Conservation (phyloP, 345 rosid genomes). For the Triadica sebifera region DNA sequence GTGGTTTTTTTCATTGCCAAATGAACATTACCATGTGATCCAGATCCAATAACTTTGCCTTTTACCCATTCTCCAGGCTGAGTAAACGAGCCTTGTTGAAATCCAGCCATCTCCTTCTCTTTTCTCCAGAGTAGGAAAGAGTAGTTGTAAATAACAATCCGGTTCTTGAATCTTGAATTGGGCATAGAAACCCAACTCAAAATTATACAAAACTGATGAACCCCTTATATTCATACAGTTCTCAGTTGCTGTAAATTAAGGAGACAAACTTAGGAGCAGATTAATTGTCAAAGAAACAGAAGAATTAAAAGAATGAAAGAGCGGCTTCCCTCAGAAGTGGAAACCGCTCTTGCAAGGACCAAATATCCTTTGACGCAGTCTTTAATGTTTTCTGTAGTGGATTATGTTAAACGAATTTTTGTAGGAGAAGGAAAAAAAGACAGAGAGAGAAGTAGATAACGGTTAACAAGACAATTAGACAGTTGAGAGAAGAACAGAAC, state of each 20-base stretch:
- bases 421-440: background rate
- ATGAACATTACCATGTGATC: slow-evolving; percentile 37
- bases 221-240: slow-evolving; percentile 8
- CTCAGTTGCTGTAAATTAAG: background rate
- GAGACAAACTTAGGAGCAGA: background rate
- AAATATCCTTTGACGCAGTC: no score
- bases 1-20: slow-evolving; percentile 34
- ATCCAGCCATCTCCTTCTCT: slow-evolving; percentile 19
- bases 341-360: slow-evolving; percentile 34
- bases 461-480: background rate
- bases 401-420: background rate
- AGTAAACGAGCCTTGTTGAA: no score
- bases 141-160: background rate
- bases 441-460: background rate
- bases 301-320: slow-evolving; percentile 11
- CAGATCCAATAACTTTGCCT: slow-evolving; percentile 34
- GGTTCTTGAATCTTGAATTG: slow-evolving; percentile 11
- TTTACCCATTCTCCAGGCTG: slow-evolving; percentile 24
- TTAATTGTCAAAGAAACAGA: background rate
- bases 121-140: background rate
- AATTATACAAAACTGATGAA: background rate
- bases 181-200: slow-evolving; percentile 13
- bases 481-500: no score
- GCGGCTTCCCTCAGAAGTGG: slow-evolving; percentile 33
- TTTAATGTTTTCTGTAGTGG: background rate